These are phyloP conservation scores for Lentinula guzmanii DNA, from an alignment of 768 basidiomycete genomes.

Conservation along the genomic window DNA sequence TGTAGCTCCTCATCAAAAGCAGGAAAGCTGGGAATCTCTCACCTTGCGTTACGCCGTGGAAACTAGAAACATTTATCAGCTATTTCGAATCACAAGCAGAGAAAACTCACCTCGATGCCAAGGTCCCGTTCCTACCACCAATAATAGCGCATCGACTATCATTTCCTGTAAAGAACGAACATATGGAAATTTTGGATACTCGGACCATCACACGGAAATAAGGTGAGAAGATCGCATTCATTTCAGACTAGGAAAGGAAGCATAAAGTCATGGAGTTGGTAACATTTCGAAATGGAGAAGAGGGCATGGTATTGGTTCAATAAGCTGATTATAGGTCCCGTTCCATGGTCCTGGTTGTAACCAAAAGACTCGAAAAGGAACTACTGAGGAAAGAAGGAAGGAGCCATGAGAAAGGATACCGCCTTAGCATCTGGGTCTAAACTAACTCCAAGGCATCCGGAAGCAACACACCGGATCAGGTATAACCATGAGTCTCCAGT, in stretches of 20 bases:
- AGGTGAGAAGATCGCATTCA: not conserved
- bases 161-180: not conserved
- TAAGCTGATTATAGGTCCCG: not conserved
- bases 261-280: not conserved
- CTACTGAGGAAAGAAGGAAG: not conserved
- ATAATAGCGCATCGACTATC: not conserved
- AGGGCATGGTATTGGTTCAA: too few relatives aligned
- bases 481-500: not conserved
- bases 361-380: not conserved
- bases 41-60: not conserved
- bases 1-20: slow-evolving; percentile 1
- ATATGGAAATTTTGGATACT: not conserved
- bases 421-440: not conserved
- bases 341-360: not conserved
- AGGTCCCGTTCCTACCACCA: not conserved
- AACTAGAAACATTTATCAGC: not conserved
- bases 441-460: not conserved
- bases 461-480: not conserved
- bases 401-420: not conserved
- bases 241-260: not conserved
- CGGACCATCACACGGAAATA: slow-evolving; percentile 1
- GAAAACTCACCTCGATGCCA: not conserved
- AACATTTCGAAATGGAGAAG: not conserved
- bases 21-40: not conserved
- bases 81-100: not conserved